Evolutionary conservation across 768 basidiomycete genomes (phyloP), one percentile per base, ranked within the genome.

Genomic region (Imleria badia): DNA sequence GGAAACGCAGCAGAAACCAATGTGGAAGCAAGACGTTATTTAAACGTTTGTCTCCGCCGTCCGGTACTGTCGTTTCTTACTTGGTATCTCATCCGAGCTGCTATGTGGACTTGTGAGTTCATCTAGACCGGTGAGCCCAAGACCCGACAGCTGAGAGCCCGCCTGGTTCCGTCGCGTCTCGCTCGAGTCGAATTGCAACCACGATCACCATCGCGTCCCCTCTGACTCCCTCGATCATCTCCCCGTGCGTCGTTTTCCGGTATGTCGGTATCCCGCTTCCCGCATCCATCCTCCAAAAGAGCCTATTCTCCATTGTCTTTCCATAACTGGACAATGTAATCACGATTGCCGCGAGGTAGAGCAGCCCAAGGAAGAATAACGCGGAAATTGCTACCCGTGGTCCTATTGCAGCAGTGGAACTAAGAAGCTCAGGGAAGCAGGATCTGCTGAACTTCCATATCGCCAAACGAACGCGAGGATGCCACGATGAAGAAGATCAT

Each of bases 381-480:
- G 62, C 63, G 0, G 88, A 82, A 44, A 90, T 72, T 0, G 71
- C 75, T 22, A 87, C 72, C 19, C 88, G 79, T 4, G 83, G 76
- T 3, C 74, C 81, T 5, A 86, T 67, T 1, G 75, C 78, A 5
- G 73, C 75, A 0, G 52, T 53, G 0, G 72, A 60, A 5, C 72
- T 67, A 0, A 85, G 73, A 8, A 73, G 72, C 13, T 63, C 57
- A 2, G 74, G 73, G 10, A 57, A 58, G 3, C 42, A 3, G 65
- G 61, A 42, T 86, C 80, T 13, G 66, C 36, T 2, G 72, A 71
- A 0, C 81, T 77, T 15, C 85, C 86, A 0, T 79, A 79, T 39
- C 83, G 76, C 87, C 86, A 88, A 48, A 87, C 76, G 57, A 81
- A 90, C 8, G 83, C 77, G 33, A 87, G 73, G 60, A 90, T 85